Evolutionary conservation across 2,329 filamentous ascomycete species (phyloP).

Genomic region (Colletotrichum sp.): DNA sequence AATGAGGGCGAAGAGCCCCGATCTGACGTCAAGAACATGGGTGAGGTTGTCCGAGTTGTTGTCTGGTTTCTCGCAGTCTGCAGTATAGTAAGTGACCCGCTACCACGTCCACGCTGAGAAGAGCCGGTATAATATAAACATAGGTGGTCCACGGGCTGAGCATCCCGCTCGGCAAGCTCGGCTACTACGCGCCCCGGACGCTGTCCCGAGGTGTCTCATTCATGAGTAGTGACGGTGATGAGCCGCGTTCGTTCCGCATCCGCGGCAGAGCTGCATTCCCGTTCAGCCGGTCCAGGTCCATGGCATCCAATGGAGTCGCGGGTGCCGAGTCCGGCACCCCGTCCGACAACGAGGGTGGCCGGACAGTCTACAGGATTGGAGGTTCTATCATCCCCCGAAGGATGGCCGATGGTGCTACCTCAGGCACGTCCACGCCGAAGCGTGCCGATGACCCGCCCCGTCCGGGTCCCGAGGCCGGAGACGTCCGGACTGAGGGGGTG

Average conservation of each 20-base stretch:
- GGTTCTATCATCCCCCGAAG: slow-evolving; percentile 38
- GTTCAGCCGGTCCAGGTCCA: slow-evolving; percentile 20
- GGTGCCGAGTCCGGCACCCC: slow-evolving; percentile 4
- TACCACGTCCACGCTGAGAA: neutral
- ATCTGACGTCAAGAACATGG: slow-evolving; percentile 68
- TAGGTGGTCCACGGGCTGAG: slow-evolving; percentile 81
- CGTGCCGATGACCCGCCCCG: neutral
- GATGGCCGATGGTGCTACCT: neutral
- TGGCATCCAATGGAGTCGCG: neutral
- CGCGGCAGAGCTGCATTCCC: slow-evolving; percentile 32
- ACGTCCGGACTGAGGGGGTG: neutral
- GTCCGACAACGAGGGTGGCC: neutral
- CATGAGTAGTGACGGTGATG: slow-evolving; percentile 23
- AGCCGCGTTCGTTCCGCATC: slow-evolving; percentile 29
- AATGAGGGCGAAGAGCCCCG: slow-evolving; percentile 65
- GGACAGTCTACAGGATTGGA: slow-evolving; percentile 43
- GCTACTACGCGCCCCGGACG: slow-evolving; percentile 66
- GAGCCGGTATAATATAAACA: slow-evolving; percentile 13
- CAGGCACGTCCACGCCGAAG: neutral
- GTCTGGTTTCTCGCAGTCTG: slow-evolving; percentile 88
- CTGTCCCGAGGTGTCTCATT: slow-evolving; percentile 42
- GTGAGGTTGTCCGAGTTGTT: slow-evolving; percentile 71
- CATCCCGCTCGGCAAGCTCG: slow-evolving; percentile 76
- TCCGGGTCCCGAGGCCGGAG: neutral
- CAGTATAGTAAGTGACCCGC: slow-evolving; percentile 69